These are phyloP conservation scores for Tylopilus plumbeoviolaceoides DNA, from an alignment of 768 basidiomycete genomes.

Conservation along the genomic window DNA sequence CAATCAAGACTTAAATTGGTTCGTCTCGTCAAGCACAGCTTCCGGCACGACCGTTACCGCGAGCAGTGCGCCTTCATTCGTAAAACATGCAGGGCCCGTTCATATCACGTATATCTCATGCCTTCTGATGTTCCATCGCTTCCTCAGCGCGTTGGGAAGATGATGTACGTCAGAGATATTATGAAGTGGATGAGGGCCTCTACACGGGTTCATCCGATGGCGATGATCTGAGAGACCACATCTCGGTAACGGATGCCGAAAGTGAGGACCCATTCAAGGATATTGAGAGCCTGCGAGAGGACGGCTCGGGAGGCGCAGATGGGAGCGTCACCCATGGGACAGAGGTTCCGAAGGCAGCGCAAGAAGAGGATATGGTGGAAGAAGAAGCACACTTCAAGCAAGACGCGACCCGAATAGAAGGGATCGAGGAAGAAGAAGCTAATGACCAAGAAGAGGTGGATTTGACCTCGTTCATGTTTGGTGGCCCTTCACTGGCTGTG, in stretches of 20 bases:
- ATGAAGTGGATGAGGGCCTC: conserved; percentile 83
- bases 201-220: conserved; percentile 31
- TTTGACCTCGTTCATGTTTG: conserved; percentile 70
- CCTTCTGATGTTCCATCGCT: conserved; percentile 74
- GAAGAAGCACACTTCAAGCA: conserved; percentile 15
- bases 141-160: conserved; percentile 77
- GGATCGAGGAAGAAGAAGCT: conserved; percentile 38
- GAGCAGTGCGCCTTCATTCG: conserved; percentile 74
- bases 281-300: conserved; percentile 80
- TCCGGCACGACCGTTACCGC: conserved; percentile 69
- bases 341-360: conserved; percentile 5
- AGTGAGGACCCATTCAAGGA: conserved; percentile 92
- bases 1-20: conserved; percentile 78
- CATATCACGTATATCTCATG: conserved; percentile 73
- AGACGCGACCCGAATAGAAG: conserved; percentile 41
- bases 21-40: conserved; percentile 84
- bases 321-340: background rate
- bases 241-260: conserved; percentile 37
- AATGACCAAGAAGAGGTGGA: conserved; percentile 67
- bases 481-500: conserved; percentile 51
- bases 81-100: conserved; percentile 76
- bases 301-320: conserved; percentile 37
- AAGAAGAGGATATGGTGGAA: conserved; percentile 8
- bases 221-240: conserved; percentile 30
- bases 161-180: conserved; percentile 79